Evolutionary conservation across 768 basidiomycete species (phyloP), one percentile per base, ranked within the genome.

Genomic region (Lactarius vividus): DNA sequence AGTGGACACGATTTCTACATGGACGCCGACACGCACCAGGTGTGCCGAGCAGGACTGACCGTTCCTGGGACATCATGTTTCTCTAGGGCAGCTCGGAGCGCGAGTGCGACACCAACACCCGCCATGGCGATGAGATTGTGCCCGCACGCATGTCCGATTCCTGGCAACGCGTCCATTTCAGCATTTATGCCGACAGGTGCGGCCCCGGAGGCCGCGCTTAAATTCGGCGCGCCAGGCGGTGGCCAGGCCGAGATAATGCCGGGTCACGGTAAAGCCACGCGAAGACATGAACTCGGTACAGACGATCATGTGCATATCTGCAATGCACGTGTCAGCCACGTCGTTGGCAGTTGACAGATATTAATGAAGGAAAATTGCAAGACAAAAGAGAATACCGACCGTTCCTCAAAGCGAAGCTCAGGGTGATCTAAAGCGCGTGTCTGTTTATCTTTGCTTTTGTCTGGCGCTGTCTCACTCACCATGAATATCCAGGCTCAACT

Each of bases 121-220:
- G 85, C 84, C 71, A 88, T 83, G 55, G 91, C 91, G 70, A 92
- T 92, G 68, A 94, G 80, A 74, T 93, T 92, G 75, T 94, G 91
- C 0, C 91, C 91, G 72, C 91, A 93, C 0, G 84, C 89, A 73
- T 85, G 84, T 4, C 83, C 84, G 59, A 85, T 79, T 42, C 79
- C 74, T n/a, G 82, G 83, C 26, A 85, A 75, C 6, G 84, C 83
- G 49, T 83, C 78, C 88, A 90, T 91, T 76, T 92, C 92, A 18
- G 90, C 86, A 75, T 94, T 92, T 68, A 93, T 76, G 9, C 92
- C 91, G 55, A 93, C 78, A n/a, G 58, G 85, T 84, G 49, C 87
- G 83, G 11, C 88, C 87, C 35, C 84, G 84, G 40, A 71, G 66
- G 29, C 86, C 84, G 68, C 85, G 82, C 42, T 79, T 78, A 74